Evolutionary conservation across 768 basidiomycete genomes (phyloP).

Genomic region (Suillus alpinus): DNA sequence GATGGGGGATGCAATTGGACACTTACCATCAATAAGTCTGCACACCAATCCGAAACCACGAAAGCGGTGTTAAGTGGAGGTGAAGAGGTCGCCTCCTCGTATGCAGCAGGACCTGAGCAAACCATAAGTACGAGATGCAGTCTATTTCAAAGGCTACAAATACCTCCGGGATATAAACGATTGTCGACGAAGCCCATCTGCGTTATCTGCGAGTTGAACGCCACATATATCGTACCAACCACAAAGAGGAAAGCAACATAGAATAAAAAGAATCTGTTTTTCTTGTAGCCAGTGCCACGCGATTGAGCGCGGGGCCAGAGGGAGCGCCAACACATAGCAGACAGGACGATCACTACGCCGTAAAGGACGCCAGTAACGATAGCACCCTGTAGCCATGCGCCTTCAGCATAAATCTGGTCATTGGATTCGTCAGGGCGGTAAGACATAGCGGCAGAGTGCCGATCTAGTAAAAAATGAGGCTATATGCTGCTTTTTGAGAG

Average conservation of each 20-base stretch:
- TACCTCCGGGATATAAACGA: slow-evolving; percentile 31
- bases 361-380: slow-evolving; percentile 27
- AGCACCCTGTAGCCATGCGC: slow-evolving; percentile 30
- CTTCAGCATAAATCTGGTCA: slow-evolving; percentile 19
- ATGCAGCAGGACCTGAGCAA: slow-evolving; percentile 22
- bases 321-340: slow-evolving; percentile 24
- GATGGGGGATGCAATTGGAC: background rate
- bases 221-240: slow-evolving; percentile 27
- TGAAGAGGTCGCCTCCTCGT: slow-evolving; percentile 22
- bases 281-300: slow-evolving; percentile 8
- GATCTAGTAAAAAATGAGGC: background rate
- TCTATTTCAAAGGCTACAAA: background rate
- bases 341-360: slow-evolving; percentile 25
- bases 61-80: slow-evolving; percentile 27
- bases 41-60: slow-evolving; percentile 30
- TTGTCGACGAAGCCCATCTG: slow-evolving; percentile 29
- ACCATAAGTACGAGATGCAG: background rate
- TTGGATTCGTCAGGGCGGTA: slow-evolving; percentile 9
- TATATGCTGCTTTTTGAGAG: too few relatives aligned
- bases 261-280: slow-evolving; percentile 26
- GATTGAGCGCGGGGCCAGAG: slow-evolving; percentile 23
- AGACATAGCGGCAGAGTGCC: slow-evolving; percentile 13
- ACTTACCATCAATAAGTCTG: slow-evolving; percentile 29
- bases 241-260: slow-evolving; percentile 29
- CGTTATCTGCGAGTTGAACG: slow-evolving; percentile 21